phyloP scores from a whole-genome alignment of 2,329 filamentous ascomycete species.

The Xylariaceae sp. region DNA sequence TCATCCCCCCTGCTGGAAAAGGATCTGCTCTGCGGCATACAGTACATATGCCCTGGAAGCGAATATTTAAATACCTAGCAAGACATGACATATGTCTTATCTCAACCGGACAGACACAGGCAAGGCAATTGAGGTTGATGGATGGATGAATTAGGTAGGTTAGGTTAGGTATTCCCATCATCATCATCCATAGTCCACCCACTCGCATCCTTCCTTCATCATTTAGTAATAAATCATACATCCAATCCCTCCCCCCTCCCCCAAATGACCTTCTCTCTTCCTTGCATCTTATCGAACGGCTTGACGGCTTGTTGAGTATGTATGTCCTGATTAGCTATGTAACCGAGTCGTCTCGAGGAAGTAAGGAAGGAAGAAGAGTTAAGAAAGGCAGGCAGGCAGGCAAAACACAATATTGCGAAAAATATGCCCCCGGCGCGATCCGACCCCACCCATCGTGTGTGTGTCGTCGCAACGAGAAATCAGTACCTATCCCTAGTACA shows the following conservation, averaged over 20 bases:
- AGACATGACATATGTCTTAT: no score
- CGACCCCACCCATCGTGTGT: neutral
- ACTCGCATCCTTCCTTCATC: slow-evolving; percentile 8
- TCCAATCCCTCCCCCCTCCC: slow-evolving; percentile 1
- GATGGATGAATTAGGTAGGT: no score
- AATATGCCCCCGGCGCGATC: neutral
- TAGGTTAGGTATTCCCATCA: no score
- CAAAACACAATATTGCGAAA: neutral
- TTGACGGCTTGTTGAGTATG: neutral
- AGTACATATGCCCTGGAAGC: slow-evolving; percentile 1
- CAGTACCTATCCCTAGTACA: no score
- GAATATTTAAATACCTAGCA: no score
- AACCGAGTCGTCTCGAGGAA: no score
- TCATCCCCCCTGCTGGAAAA: slow-evolving; percentile 2
- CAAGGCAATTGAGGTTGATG: no score
- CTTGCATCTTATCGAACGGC: slow-evolving; percentile 9
- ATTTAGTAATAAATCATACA: slow-evolving; percentile 15
- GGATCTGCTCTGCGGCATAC: no score
- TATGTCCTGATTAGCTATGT: neutral
- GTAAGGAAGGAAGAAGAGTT: neutral
- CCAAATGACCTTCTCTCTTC: slow-evolving; percentile 3
- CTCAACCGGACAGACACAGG: no score
- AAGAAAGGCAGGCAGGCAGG: neutral
- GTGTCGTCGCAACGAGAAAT: neutral
- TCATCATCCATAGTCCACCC: slow-evolving; percentile 9